phyloP scores from a whole-genome alignment of 805 yeast species.

The Kuraishia ogatae region DNA sequence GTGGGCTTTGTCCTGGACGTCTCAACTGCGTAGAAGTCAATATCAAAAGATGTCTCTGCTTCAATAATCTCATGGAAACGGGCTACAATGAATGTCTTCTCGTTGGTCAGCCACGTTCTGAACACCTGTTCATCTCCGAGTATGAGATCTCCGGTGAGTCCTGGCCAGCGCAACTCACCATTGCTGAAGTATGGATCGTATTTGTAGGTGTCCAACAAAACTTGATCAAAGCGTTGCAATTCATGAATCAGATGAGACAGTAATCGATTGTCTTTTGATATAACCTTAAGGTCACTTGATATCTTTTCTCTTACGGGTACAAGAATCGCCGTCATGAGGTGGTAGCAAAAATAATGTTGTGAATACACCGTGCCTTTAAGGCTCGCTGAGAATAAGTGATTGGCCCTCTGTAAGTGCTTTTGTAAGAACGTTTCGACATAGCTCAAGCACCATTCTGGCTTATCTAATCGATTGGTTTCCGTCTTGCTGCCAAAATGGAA shows the following conservation, averaged over 20 bases:
- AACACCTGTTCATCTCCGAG: constrained; percentile 20
- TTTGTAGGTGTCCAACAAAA: constrained; percentile 32
- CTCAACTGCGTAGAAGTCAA: constrained; percentile 48
- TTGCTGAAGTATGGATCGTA: constrained; percentile 31
- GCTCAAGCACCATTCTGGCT: constrained; percentile 64
- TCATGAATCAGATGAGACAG: constrained; percentile 54
- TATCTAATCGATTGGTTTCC: constrained; percentile 56
- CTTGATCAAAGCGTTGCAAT: constrained; percentile 47
- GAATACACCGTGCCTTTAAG: constrained; percentile 15
- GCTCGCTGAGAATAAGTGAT: constrained; percentile 18
- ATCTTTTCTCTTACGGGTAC: constrained; percentile 39
- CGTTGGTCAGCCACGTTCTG: constrained; percentile 44
- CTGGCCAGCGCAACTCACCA: constrained; percentile 13
- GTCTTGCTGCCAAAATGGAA: constrained; percentile 50
- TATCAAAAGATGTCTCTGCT: constrained; percentile 39
- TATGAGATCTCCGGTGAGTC: constrained; percentile 20
- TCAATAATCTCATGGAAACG: constrained; percentile 45
- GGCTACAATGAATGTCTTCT: constrained; percentile 38
- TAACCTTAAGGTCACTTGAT: constrained; percentile 14
- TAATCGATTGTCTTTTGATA: constrained; percentile 30
- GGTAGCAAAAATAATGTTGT: constrained; percentile 17
- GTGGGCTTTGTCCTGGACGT: constrained; percentile 47
- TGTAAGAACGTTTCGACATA: constrained; percentile 36
- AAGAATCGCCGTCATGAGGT: constrained; percentile 37
- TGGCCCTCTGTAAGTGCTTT: constrained; percentile 18